These are phyloP conservation scores for Theileria equi DNA, from an alignment of 169 alveolate genomes.

Conservation along the genomic window DNA sequence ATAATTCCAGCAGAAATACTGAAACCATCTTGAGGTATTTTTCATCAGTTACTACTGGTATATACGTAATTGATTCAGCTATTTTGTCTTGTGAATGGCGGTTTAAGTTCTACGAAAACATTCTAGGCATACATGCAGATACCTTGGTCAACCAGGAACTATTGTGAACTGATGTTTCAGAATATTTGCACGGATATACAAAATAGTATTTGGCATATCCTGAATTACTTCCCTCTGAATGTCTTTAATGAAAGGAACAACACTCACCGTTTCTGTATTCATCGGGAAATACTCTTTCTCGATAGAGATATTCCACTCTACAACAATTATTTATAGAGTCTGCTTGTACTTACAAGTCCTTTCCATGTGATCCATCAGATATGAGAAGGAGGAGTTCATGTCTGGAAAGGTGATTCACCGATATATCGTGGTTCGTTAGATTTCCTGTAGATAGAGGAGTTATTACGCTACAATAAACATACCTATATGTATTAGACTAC, in stretches of 20 bases:
- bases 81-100: slow-evolving; percentile 4
- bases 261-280: not conserved
- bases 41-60: slow-evolving; percentile 37
- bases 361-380: slow-evolving; percentile 30
- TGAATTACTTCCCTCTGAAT: not conserved
- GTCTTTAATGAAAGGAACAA: not conserved
- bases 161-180: not conserved
- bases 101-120: not conserved
- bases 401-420: slow-evolving; percentile 34
- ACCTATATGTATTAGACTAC: slow-evolving; percentile 24
- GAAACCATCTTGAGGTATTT: slow-evolving; percentile 12
- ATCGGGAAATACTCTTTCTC: slow-evolving; percentile 36
- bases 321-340: too few relatives aligned
- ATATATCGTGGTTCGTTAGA: slow-evolving; percentile 19
- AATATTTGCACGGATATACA: not conserved
- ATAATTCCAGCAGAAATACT: slow-evolving; percentile 19
- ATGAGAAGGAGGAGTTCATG: slow-evolving; percentile 26
- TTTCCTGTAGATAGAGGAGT: slow-evolving; percentile 1
- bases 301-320: slow-evolving; percentile 40
- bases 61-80: slow-evolving; percentile 9
- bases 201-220: not conserved
- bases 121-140: not conserved
- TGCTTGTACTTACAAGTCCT: slow-evolving; percentile 6
- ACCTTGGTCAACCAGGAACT: not conserved
- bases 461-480: not conserved